Percentiles rank a stretch among this genome's conserved stretches.
phyloP scores from a whole-genome alignment of 306 rosid species.

The Carpinus viminea region DNA sequence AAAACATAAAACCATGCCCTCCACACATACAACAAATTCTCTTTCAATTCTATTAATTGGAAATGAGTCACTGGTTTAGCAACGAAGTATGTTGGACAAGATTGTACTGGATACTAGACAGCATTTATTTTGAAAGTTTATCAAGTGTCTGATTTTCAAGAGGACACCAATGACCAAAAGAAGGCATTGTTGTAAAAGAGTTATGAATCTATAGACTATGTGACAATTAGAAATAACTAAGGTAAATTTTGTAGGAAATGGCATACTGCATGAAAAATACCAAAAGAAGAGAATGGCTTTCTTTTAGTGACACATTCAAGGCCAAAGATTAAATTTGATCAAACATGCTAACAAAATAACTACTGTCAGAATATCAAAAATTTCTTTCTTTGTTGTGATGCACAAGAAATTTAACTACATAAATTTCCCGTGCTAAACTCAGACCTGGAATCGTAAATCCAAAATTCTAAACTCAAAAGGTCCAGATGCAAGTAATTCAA shows the following conservation, averaged over 20 bases:
- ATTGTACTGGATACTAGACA: conserved; percentile 4
- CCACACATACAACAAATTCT: background rate
- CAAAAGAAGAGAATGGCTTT: background rate
- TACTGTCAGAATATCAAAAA: background rate
- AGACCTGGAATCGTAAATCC: background rate
- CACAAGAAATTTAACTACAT: background rate
- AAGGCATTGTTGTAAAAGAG: background rate
- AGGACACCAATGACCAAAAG: background rate
- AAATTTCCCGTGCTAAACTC: background rate
- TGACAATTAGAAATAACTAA: background rate
- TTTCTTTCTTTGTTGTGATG: background rate
- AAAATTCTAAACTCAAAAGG: background rate
- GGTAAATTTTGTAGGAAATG: background rate
- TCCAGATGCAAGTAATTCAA: background rate
- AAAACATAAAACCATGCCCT: background rate
- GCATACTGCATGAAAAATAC: background rate
- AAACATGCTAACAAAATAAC: background rate
- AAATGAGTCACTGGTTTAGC: background rate
- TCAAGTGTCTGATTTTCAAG: background rate
- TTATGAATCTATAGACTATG: background rate
- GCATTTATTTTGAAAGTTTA: background rate
- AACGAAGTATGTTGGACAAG: background rate
- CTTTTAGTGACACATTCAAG: background rate
- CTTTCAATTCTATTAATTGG: background rate
- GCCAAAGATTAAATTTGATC: background rate